A percentile compares a stretch with the other conserved stretches of the same genome.
These are phyloP conservation scores for Talaromyces amestolkiae DNA, from an alignment of 2,329 filamentous ascomycete genomes.

Conservation along the genomic window DNA sequence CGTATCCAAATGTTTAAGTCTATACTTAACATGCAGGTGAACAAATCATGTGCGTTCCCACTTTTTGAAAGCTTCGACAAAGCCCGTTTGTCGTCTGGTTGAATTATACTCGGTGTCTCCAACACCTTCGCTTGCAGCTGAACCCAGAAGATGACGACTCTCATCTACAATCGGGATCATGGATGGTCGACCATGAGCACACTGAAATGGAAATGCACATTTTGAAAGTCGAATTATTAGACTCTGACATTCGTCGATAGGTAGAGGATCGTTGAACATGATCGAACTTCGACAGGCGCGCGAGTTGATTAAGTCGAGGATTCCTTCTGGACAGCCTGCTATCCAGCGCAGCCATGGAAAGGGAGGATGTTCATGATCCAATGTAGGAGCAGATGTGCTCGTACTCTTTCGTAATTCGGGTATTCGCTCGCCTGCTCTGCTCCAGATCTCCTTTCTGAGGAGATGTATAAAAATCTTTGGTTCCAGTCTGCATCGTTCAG, in stretches of 20 bases:
- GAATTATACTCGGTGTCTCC: not conserved
- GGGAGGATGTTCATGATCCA: not conserved
- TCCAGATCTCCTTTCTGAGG: conserved; percentile 72
- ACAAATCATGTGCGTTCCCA: conserved; percentile 12
- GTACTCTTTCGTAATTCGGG: not conserved
- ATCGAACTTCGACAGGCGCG: conserved; percentile 50
- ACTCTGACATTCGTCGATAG: conserved; percentile 36
- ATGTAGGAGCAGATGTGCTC: conserved; percentile 1
- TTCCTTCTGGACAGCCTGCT: conserved; percentile 67
- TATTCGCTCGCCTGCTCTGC: conserved; percentile 48
- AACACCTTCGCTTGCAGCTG: not conserved
- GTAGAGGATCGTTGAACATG: conserved; percentile 51
- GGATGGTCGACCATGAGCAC: conserved; percentile 51
- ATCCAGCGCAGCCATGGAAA: conserved; percentile 60
- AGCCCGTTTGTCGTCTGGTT: not conserved
- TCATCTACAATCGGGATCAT: conserved; percentile 45
- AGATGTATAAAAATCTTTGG: conserved; percentile 71
- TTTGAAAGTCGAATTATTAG: conserved; percentile 39
- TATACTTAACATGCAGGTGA: not conserved
- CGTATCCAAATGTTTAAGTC: not conserved
- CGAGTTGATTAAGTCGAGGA: conserved; percentile 62
- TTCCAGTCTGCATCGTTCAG: conserved; percentile 71
- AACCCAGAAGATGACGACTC: not conserved
- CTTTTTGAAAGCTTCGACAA: conserved; percentile 19
- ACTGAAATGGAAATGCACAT: conserved; percentile 51